A percentile compares a stretch with the other conserved stretches of the same genome.
phyloP scores from a whole-genome alignment of 345 rosid species.

The Turnera subulata region DNA sequence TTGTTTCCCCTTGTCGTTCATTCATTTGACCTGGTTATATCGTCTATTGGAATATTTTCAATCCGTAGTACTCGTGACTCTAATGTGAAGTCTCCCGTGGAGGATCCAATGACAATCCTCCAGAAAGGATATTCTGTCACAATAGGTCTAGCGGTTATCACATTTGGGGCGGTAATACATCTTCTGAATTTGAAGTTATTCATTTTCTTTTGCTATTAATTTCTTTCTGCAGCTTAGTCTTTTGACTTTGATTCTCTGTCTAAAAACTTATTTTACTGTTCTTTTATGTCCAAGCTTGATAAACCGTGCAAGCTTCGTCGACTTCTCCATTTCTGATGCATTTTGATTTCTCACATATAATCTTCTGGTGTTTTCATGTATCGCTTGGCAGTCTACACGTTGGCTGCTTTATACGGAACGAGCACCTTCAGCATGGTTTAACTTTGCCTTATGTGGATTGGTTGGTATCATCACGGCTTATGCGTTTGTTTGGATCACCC shows the following conservation, averaged over 20 bases:
- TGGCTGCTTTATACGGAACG: conserved; percentile 96
- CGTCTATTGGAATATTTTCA: conserved; percentile 87
- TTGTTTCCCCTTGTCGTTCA: conserved; percentile 97
- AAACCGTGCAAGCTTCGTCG: not conserved
- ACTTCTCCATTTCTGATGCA: conserved; percentile 6
- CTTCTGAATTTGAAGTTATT: conserved; percentile 12
- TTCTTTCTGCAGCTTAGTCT: conserved; percentile 2
- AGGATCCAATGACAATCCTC: conserved; percentile 96
- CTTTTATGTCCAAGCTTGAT: conserved; percentile 4
- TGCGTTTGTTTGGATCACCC: conserved; percentile 83
- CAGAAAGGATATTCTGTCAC: conserved; percentile 96
- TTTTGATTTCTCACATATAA: conserved; percentile 10
- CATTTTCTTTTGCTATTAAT: not conserved
- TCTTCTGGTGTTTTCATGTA: conserved; percentile 8
- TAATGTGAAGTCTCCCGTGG: conserved; percentile 62
- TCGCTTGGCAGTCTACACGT: conserved; percentile 75
- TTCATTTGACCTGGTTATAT: conserved; percentile 91
- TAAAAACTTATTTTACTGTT: not conserved
- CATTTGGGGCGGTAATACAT: conserved; percentile 77
- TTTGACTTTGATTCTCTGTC: not conserved
- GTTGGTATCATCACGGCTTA: conserved; percentile 97
- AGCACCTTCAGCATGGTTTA: conserved; percentile 99
- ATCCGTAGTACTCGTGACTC: conserved; percentile 78
- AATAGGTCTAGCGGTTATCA: conserved; percentile 76
- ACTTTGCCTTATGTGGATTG: conserved; percentile 89